These are phyloP conservation scores for Yamadazyma conglobata DNA, from an alignment of 1,139 yeast genomes.

Conservation along the genomic window DNA sequence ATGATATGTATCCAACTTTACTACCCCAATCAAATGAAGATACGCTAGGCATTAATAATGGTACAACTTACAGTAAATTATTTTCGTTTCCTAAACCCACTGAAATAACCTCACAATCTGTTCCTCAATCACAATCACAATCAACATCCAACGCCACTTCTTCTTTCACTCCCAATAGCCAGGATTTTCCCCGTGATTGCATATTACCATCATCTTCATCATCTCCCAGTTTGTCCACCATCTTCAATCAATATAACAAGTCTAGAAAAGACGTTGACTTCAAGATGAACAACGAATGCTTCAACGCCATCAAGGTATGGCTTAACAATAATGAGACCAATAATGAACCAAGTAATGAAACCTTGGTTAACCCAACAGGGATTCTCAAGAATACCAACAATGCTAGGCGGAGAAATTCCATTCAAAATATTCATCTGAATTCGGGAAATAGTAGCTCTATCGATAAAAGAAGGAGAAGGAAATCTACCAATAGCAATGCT, in stretches of 20 bases:
- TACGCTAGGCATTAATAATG: too few relatives aligned
- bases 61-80: too few relatives aligned
- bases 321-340: slow-evolving; percentile 21
- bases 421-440: slow-evolving; percentile 17
- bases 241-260: slow-evolving; percentile 5
- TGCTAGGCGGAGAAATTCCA: slow-evolving; percentile 23
- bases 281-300: slow-evolving; percentile 41
- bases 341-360: slow-evolving; percentile 16
- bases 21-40: too few relatives aligned
- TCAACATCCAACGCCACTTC: too few relatives aligned
- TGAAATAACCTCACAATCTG: too few relatives aligned
- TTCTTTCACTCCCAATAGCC: too few relatives aligned
- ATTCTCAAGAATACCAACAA: slow-evolving; percentile 13
- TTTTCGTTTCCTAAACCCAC: too few relatives aligned
- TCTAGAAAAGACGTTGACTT: slow-evolving; percentile 20
- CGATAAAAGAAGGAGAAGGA: slow-evolving; percentile 15
- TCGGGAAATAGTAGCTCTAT: slow-evolving; percentile 5
- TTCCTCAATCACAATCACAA: too few relatives aligned
- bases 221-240: slow-evolving; percentile 13
- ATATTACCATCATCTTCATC: slow-evolving; percentile 16
- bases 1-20: too few relatives aligned
- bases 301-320: slow-evolving; percentile 39
- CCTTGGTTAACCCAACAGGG: slow-evolving; percentile 26
- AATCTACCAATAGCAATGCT: slow-evolving; percentile 9
- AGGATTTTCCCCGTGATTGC: slow-evolving; percentile 8